Evolutionary conservation across 1,284 basidiomycete genomes (phyloP), one percentile per base, ranked within the genome.

Genomic region (Tilletia caries): DNA sequence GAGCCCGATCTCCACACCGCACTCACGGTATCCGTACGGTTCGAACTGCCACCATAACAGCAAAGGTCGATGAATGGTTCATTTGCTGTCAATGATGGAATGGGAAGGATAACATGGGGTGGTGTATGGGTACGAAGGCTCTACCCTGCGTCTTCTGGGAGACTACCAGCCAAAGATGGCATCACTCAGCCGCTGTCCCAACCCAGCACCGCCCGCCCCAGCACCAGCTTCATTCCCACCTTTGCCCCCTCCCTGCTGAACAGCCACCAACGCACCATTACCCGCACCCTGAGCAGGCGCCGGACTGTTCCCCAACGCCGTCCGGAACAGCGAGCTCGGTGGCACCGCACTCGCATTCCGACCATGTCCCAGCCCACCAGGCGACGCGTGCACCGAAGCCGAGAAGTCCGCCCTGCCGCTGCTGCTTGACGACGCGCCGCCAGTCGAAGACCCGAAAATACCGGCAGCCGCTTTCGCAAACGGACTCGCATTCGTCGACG

Each of bases 141-240:
- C n/a, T n/a, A n/a, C n/a, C n/a, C n/a, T n/a, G n/a, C n/a, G n/a
- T n/a, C n/a, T n/a, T n/a, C n/a, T n/a, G n/a, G n/a, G n/a, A n/a
- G n/a, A n/a, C 52, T 54, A 62, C 58, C 58, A 62, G 18, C 58
- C 58, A 23, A 62, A 62, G 18, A 62, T 62, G 58, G 58, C 58
- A 62, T 62, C 58, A 29, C 58, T 62, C 13, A 62, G 27, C 20
- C 58, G 58, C 32, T 62, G 58, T 6, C 58, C 58, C 33, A 62
- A 34, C 6, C 58, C 58, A 6, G 37, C 37, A 50, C 48, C 48
- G 13, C 20, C 13, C 18, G 20, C 48, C 20, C 13, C 3, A 50
- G 48, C 18, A 25, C 20, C 20, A 25, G 20, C 23, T n/a, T n/a
- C n/a, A n/a, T n/a, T n/a, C 23, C 48, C 48, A 50, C 48, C 48